Percentiles rank a stretch among this genome's conserved stretches.
phyloP scores from a whole-genome alignment of 495 filamentous ascomycete species.

The Chaetomidium leptoderma region DNA sequence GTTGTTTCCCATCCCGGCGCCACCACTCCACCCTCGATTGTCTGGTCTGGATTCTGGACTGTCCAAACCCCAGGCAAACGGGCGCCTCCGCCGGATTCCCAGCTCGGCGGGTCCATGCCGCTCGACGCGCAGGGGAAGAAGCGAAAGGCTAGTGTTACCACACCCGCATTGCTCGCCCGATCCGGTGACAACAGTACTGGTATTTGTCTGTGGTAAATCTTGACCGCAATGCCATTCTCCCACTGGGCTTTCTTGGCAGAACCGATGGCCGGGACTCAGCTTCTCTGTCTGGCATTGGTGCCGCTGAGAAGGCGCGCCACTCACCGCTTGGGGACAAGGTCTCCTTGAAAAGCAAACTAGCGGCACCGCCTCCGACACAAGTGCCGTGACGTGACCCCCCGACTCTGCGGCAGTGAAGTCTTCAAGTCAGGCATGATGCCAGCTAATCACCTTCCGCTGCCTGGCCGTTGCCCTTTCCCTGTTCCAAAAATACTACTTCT shows the following conservation, averaged over 20 bases:
- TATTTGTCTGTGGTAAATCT: not conserved
- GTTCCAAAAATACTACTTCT: conserved; percentile 14
- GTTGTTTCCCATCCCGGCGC: not conserved
- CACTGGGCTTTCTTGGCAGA: conserved; percentile 1
- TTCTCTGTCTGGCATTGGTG: not conserved
- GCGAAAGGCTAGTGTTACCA: not conserved
- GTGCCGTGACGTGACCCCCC: not conserved
- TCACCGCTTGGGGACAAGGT: conserved; percentile 9
- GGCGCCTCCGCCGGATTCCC: conserved; percentile 3
- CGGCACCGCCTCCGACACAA: conserved; percentile 15
- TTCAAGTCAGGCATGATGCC: not conserved
- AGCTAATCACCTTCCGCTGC: conserved; percentile 7
- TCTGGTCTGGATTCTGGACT: not conserved
- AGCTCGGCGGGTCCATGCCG: not conserved
- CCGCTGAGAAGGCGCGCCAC: conserved; percentile 1
- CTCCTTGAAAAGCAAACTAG: conserved; percentile 3
- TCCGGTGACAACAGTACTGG: conserved; percentile 2
- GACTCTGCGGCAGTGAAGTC: conserved; percentile 6
- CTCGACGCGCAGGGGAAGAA: not conserved
- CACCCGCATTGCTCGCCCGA: conserved; percentile 12
- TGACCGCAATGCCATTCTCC: too few species aligned
- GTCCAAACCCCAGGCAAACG: not conserved
- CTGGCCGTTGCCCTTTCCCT: not conserved
- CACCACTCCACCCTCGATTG: not conserved
- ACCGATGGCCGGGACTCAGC: not conserved